Conservation (phyloP, 495 filamentous ascomycete genomes). For the Lasiosphaeris hirsuta region DNA sequence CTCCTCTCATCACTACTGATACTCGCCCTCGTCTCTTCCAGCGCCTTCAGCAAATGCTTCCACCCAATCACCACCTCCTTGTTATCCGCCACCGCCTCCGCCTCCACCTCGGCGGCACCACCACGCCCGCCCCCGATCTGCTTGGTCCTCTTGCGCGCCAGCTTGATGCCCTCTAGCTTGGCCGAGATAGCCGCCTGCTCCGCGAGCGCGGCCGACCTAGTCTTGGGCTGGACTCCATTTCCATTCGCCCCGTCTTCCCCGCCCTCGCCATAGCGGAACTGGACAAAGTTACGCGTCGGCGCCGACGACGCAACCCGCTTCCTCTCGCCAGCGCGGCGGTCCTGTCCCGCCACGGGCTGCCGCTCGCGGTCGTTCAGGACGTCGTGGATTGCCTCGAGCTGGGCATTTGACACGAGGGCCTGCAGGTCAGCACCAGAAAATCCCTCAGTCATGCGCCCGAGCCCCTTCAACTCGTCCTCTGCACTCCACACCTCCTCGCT, state of each 20-base stretch:
- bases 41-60: constrained; percentile 76
- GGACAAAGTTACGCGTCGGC: constrained; percentile 58
- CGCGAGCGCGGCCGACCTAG: constrained; percentile 50
- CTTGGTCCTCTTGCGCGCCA: constrained; percentile 58
- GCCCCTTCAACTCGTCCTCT: constrained; percentile 54
- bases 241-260: constrained; percentile 36
- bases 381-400: constrained; percentile 94
- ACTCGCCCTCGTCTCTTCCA: constrained; percentile 77
- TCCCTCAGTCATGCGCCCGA: constrained; percentile 79
- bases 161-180: constrained; percentile 72
- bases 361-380: constrained; percentile 66
- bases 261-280: constrained; percentile 75
- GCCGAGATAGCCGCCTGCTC: constrained; percentile 68
- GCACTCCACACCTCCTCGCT: constrained; percentile 54
- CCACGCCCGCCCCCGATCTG: constrained; percentile 47
- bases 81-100: constrained; percentile 25
- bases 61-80: constrained; percentile 80
- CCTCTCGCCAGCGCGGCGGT: not conserved
- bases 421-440: constrained; percentile 94
- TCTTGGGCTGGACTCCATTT: constrained; percentile 28
- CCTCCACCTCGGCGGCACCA: constrained; percentile 26
- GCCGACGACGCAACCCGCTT: constrained; percentile 18
- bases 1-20: constrained; percentile 71
- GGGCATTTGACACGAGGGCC: constrained; percentile 91
- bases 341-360: not conserved